Evolutionary conservation across 805 yeast species (phyloP).

Genomic region (Lipomyces kockii): DNA sequence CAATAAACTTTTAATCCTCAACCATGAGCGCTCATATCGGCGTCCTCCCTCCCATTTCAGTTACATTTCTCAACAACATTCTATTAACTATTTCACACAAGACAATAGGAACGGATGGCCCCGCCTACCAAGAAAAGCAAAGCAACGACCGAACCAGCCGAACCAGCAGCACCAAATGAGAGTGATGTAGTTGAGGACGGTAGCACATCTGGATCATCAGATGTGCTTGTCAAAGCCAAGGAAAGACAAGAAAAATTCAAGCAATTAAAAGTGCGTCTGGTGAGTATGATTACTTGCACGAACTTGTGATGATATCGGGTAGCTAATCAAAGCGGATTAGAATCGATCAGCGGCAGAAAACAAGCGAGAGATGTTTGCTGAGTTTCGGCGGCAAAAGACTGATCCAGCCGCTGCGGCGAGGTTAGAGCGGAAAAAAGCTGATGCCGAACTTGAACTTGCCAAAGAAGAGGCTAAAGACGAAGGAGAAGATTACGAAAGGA

Average conservation of each 20-base stretch:
- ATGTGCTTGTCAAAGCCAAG: constrained; percentile 14
- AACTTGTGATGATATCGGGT: neutral
- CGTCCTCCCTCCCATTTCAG: no score
- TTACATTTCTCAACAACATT: neutral
- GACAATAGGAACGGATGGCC: neutral
- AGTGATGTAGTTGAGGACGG: neutral
- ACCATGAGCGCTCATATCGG: no score
- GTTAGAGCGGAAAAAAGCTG: constrained; percentile 43
- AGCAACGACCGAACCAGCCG: neutral
- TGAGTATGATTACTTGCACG: neutral
- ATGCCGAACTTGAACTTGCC: constrained; percentile 50
- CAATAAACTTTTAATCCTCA: no score
- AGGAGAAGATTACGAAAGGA: constrained; percentile 52
- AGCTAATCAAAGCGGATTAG: constrained; percentile 14
- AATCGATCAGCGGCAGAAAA: constrained; percentile 32
- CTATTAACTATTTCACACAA: neutral
- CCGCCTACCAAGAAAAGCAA: neutral
- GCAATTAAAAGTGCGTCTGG: constrained; percentile 27
- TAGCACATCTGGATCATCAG: neutral
- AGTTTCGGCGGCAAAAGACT: constrained; percentile 32
- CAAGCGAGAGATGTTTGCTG: constrained; percentile 35
- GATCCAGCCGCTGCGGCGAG: constrained; percentile 33
- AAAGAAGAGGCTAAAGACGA: constrained; percentile 46
- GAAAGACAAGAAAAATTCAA: constrained; percentile 25
- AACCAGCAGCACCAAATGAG: neutral